Evolutionary conservation across 768 basidiomycete species (phyloP), one percentile per base, ranked within the genome.

Genomic region (Naganishia kalamii): DNA sequence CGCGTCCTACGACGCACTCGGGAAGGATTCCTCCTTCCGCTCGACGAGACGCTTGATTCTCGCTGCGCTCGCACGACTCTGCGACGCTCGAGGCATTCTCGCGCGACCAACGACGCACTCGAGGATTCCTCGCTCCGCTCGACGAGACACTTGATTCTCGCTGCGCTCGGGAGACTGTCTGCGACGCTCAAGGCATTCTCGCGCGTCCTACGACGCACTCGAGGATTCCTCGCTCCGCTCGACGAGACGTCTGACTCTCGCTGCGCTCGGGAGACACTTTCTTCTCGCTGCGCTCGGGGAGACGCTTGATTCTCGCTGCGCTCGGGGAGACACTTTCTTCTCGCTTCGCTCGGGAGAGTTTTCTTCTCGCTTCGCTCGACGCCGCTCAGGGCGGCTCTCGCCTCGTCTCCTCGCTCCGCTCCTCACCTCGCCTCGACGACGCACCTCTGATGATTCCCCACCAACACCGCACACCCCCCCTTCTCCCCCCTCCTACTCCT

Each of bases 361-460:
- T 40, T 40, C 37, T 17, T 40, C 37, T 40, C 37, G 37, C 37
- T 40, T 17, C 17, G 10, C 37, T 40, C 17, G 10, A 17, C 37
- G 8, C 17, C 37, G 37, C 37, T 17, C 37, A n/a, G n/a, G 43
- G 13, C 19, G 12, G 7, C 19, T 44, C 43, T 23, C 49, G 49
- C 21, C 43, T 44, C 48, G 23, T 50, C 48, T 50, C 40, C 40
- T 40, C 33, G 35, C 23, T 52, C 44, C 6, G 8, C n/a, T 13
- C 19, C 46, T 40, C 11, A 51, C 13, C n/a, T 44, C 19, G 15
- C 25, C 46, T 3, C 49, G 17, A 11, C 25, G 27, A 67, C 71
- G 60, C 29, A 77, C 76, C 72, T 92, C 81, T 98, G 94, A 76
- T 98, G 94, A 75, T 97, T 98, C 13, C 84, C 85, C 74, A 97